Evolutionary conservation across 1,139 yeast genomes (phyloP).

Genomic region (Pichia sp.): DNA sequence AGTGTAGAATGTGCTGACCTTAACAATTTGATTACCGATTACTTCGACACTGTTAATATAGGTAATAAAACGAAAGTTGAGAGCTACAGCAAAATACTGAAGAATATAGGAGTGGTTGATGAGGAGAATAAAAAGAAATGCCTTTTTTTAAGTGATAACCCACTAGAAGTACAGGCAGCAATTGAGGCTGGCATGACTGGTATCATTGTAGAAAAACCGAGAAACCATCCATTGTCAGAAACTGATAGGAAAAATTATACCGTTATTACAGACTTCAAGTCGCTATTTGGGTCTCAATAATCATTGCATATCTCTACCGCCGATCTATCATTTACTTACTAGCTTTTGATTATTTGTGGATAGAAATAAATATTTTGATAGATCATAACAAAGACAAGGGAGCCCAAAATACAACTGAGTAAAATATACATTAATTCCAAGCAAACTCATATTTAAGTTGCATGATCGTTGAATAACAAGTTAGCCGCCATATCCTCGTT

Average conservation of each 20-base stretch:
- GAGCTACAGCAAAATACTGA: conserved; percentile 58
- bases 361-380: neutral
- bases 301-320: neutral
- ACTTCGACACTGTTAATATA: conserved; percentile 80
- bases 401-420: neutral
- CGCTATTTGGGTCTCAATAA: conserved; percentile 8
- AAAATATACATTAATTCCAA: neutral
- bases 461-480: conserved; percentile 57
- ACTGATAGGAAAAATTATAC: conserved; percentile 31
- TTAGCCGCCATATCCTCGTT: conserved; percentile 97
- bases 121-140: conserved; percentile 30
- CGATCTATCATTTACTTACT: neutral
- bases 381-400: neutral
- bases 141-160: conserved; percentile 73
- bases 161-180: conserved; percentile 70
- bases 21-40: conserved; percentile 53
- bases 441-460: conserved; percentile 22
- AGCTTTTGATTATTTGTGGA: neutral
- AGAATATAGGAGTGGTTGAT: conserved; percentile 37
- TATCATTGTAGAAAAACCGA: conserved; percentile 64
- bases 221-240: conserved; percentile 54
- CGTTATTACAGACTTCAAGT: conserved; percentile 25
- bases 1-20: conserved; percentile 41
- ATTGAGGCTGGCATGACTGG: conserved; percentile 57
- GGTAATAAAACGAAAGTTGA: conserved; percentile 60